phyloP scores from a whole-genome alignment of 441 rosid genomes.

The Macaranga tanarius region DNA sequence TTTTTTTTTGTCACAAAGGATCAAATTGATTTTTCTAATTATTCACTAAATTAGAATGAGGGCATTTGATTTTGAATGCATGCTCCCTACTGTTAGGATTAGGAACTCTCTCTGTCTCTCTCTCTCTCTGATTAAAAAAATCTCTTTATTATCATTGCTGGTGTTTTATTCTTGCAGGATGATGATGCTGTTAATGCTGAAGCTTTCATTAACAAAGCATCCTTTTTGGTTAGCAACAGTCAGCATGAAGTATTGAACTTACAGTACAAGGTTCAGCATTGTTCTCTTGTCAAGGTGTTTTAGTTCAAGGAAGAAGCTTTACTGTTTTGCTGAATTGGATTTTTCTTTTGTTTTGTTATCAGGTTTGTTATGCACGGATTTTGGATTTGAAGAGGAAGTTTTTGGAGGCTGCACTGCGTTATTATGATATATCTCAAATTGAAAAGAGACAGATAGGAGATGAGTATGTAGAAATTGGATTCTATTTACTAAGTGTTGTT shows the following conservation, averaged over 20 bases:
- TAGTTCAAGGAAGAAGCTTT: conserved; percentile 7
- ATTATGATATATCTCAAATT: conserved; percentile 93
- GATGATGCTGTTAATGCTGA: conserved; percentile 98
- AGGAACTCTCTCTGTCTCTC: too few relatives aligned
- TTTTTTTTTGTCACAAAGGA: too few relatives aligned
- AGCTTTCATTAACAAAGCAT: conserved; percentile 95
- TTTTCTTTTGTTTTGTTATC: conserved; percentile 18
- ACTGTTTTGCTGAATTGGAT: conserved; percentile 12
- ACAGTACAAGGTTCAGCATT: conserved; percentile 74
- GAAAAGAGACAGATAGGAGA: conserved; percentile 94
- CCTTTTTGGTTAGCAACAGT: conserved; percentile 95
- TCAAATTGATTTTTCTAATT: too few relatives aligned
- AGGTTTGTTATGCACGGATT: conserved; percentile 99
- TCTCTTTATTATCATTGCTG: too few relatives aligned
- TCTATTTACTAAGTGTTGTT: conserved; percentile 3
- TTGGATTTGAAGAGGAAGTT: conserved; percentile 98
- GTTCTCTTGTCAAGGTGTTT: conserved; percentile 11
- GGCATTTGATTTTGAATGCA: too few relatives aligned
- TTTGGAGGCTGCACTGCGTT: conserved; percentile 95
- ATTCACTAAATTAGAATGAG: too few relatives aligned
- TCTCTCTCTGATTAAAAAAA: too few relatives aligned
- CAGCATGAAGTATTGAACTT: conserved; percentile 90
- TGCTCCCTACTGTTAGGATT: too few relatives aligned
- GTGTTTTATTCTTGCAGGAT: conserved; percentile 50
- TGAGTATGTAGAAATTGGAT: conserved; percentile 55